Conservation (phyloP, 2,329 filamentous ascomycete species). For the Diaporthe aspalathi region DNA sequence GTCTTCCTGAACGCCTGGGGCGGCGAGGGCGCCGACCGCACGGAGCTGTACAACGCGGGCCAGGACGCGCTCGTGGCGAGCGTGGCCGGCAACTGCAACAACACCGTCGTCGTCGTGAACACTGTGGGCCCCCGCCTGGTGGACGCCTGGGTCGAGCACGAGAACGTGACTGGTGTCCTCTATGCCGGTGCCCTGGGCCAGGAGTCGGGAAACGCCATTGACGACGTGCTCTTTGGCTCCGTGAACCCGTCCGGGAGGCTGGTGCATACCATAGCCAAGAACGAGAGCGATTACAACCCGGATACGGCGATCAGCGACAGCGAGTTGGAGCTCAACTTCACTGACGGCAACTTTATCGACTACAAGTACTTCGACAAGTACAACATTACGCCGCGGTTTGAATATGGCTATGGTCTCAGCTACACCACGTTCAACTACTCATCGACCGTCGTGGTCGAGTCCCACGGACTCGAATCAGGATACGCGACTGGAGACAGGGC, state of each 20-base stretch:
- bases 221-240: constrained; percentile 68
- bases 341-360: constrained; percentile 85
- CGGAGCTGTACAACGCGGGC: constrained; percentile 72
- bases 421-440: constrained; percentile 61
- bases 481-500: constrained; percentile 54
- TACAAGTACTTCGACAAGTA: constrained; percentile 79
- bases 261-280: constrained; percentile 70
- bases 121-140: constrained; percentile 68
- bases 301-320: constrained; percentile 70
- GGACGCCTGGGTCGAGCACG: constrained; percentile 70
- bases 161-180: constrained; percentile 72
- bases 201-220: constrained; percentile 67
- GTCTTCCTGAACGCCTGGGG: constrained; percentile 76
- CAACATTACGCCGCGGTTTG: constrained; percentile 77
- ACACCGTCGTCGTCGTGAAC: constrained; percentile 74
- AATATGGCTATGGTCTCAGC: constrained; percentile 82
- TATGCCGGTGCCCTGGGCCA: constrained; percentile 74
- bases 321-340: constrained; percentile 81
- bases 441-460: constrained; percentile 45
- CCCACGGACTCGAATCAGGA: constrained; percentile 44
- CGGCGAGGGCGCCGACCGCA: constrained; percentile 76
- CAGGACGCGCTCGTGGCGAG: constrained; percentile 67
- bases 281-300: constrained; percentile 72
- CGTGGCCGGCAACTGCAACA: constrained; percentile 71
- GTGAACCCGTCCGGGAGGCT: constrained; percentile 67